Evolutionary conservation across 331 rosid species (phyloP), one percentile per base, ranked within the genome.

Genomic region (Arachis monticola): DNA sequence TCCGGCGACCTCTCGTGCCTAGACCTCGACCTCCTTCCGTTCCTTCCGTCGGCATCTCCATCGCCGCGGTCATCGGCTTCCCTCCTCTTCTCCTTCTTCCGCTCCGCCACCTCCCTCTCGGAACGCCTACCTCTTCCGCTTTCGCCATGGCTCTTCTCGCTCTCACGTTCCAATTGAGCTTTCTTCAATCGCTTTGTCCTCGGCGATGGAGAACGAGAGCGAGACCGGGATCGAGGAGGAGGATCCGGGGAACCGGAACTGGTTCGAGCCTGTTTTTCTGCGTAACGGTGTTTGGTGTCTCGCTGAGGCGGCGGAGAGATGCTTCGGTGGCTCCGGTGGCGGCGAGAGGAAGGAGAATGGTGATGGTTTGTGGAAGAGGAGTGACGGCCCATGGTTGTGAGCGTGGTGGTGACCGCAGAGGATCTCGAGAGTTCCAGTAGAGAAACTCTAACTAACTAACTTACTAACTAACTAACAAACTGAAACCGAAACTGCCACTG

Each of bases 111-210:
- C 2, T 87, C 92, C 76, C 82, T 80, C 40, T 87, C 94, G 1
- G 84, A 79, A 60, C 79, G 89, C 61, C 78, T 83, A 61, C 88
- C 96, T 52, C 85, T 55, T 41, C 74, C 59, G 53, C 62, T n/a
- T 38, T 38, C 41, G 0, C 73, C 76, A 53, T 69, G 84, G 63
- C 11, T 77, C 79, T 63, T 80, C 83, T 81, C 88, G 11, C 60
- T 70, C 69, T 72, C 89, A 0, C 80, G 74, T 8, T 76, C 78
- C 4, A 71, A 60, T 61, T 81, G 87, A 63, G 71, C 81, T 87
- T 61, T 85, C 84, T 71, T 89, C 75, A 87, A 70, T 76, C 96
- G 80, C 78, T 89, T 93, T 8, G 97, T 79, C 48, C 89, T 85
- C 1, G 97, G 93, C 70, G 97, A 90, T 42, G 85, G 88, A 65